phyloP scores from a whole-genome alignment of 768 basidiomycete species.

The Coprinopsis cinerea region DNA sequence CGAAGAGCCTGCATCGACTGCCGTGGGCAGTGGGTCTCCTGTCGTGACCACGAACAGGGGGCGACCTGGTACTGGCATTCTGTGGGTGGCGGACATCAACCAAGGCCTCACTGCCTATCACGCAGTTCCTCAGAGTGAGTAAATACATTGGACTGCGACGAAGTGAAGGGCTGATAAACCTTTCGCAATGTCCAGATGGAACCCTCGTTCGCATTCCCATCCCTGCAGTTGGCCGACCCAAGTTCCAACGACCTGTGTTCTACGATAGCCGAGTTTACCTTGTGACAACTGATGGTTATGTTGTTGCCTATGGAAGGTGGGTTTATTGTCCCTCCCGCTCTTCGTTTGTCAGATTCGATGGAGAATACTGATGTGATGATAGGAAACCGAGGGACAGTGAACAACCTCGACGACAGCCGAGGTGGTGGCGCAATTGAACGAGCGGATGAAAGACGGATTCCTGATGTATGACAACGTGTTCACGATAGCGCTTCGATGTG shows the following conservation, averaged over 20 bases:
- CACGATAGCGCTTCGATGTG: too few species aligned
- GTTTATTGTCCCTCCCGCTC: neutral
- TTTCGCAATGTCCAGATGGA: neutral
- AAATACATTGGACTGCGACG: neutral
- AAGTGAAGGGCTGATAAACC: neutral
- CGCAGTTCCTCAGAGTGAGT: constrained; percentile 2
- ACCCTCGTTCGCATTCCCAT: neutral
- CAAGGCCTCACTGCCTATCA: constrained; percentile 3
- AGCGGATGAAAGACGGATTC: too few species aligned
- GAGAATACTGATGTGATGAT: neutral
- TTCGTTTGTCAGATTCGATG: too few species aligned
- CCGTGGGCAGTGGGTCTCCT: constrained; percentile 3
- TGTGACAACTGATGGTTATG: constrained; percentile 3
- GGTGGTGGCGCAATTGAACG: neutral
- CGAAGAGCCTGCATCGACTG: neutral
- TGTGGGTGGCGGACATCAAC: constrained; percentile 3
- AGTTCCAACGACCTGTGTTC: constrained; percentile 4
- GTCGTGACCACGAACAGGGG: constrained; percentile 1
- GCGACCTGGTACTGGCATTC: neutral
- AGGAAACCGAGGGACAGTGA: neutral
- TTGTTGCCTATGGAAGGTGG: constrained; percentile 2
- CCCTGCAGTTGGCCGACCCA: neutral
- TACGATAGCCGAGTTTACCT: neutral
- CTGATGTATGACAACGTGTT: too few species aligned
- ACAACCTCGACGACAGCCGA: neutral